Evolutionary conservation across 768 basidiomycete species (phyloP).

Genomic region (Rhodocollybia butyracea): DNA sequence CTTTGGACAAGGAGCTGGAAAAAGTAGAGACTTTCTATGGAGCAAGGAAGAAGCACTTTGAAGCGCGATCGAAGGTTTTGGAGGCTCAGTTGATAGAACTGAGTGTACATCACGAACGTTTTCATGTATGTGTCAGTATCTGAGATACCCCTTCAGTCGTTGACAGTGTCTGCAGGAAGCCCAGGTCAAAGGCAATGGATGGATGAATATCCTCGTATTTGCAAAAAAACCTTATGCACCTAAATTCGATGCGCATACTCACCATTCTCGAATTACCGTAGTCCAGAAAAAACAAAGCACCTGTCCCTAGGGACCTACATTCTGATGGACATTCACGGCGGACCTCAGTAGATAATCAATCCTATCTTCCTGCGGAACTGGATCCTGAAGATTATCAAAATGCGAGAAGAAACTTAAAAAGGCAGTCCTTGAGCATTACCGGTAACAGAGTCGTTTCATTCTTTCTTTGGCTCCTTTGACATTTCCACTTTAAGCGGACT

Average conservation of each 20-base stretch:
- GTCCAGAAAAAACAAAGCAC: background rate
- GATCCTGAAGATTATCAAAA: conserved; percentile 79
- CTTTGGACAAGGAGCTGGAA: conserved; percentile 74
- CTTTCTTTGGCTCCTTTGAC: background rate
- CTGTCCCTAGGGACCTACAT: background rate
- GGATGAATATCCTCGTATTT: background rate
- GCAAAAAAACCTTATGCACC: background rate
- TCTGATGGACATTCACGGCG: background rate
- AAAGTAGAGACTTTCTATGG: conserved; percentile 86
- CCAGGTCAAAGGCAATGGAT: conserved; percentile 2
- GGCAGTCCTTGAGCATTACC: conserved; percentile 83
- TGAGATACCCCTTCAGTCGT: background rate
- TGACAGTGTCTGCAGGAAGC: background rate
- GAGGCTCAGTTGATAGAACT: conserved; percentile 74
- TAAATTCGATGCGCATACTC: too few species aligned
- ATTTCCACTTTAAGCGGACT: conserved; percentile 48
- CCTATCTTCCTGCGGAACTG: conserved; percentile 13
- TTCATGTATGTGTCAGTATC: conserved; percentile 43
- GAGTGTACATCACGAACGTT: conserved; percentile 58
- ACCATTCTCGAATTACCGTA: background rate
- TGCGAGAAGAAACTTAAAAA: conserved; percentile 84
- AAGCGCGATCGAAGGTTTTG: conserved; percentile 41
- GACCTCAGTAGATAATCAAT: background rate
- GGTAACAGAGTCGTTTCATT: conserved; percentile 34
- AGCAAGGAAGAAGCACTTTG: conserved; percentile 64